Percentiles rank a stretch among this genome's conserved stretches.
phyloP scores from a whole-genome alignment of 805 yeast genomes.

The Wickerhamiella galacta region DNA sequence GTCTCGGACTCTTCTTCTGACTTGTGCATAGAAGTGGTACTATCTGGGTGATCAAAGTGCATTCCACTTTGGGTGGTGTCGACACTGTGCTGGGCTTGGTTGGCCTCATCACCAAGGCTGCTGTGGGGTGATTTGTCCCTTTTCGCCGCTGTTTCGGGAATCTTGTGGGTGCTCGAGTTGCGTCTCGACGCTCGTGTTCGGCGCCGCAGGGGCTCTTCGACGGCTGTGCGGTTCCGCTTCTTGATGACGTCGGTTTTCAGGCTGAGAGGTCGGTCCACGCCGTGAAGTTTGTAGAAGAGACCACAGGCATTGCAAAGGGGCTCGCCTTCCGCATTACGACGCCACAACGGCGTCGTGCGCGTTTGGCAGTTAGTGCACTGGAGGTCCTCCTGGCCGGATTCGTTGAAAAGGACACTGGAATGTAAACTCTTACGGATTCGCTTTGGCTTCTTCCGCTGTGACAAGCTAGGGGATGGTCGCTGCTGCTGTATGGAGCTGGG shows the following conservation, averaged over 20 bases:
- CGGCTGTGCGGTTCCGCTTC: conserved; percentile 49
- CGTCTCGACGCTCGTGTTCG: conserved; percentile 4
- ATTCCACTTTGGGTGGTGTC: not conserved
- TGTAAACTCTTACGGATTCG: too few species aligned
- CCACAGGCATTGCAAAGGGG: conserved; percentile 94
- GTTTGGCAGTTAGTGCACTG: conserved; percentile 83
- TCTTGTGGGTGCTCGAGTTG: not conserved
- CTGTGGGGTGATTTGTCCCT: not conserved
- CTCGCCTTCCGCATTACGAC: conserved; percentile 79
- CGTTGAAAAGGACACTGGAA: too few species aligned
- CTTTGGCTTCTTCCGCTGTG: too few species aligned
- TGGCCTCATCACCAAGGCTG: too few species aligned
- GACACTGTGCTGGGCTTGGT: not conserved
- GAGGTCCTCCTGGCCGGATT: too few species aligned
- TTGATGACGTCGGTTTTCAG: conserved; percentile 82
- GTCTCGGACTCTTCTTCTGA: too few species aligned
- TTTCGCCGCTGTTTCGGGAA: not conserved
- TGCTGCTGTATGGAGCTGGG: too few species aligned
- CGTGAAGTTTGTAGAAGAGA: conserved; percentile 71
- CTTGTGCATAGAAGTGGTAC: too few species aligned
- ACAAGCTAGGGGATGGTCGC: too few species aligned
- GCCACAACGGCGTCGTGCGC: conserved; percentile 81
- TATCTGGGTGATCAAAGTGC: too few species aligned
- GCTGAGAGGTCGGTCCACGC: conserved; percentile 79
- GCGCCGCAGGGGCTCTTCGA: conserved; percentile 4